These are phyloP conservation scores for Moesziomyces sp. DNA, from an alignment of 1,284 basidiomycete genomes.

Conservation along the genomic window DNA sequence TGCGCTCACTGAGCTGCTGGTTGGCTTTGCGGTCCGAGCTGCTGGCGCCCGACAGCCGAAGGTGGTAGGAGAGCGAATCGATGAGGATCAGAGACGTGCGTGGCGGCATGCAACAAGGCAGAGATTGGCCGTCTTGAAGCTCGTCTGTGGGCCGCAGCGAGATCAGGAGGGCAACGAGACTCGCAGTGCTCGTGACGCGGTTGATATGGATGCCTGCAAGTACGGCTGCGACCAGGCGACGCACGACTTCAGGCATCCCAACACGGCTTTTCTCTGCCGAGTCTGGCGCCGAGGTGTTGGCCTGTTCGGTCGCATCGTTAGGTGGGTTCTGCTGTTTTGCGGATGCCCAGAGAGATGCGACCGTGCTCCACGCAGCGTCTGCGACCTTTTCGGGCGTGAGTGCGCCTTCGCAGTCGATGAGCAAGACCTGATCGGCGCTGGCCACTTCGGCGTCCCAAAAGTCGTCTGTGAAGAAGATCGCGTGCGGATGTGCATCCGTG, in stretches of 20 bases:
- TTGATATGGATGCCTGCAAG: conserved; percentile 32
- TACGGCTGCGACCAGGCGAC: conserved; percentile 30
- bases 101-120: conserved; percentile 15
- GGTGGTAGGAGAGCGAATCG: conserved; percentile 40
- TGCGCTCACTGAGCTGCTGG: conserved; percentile 17
- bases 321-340: neutral
- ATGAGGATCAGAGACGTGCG: conserved; percentile 38
- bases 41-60: conserved; percentile 19
- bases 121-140: conserved; percentile 6
- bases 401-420: conserved; percentile 49
- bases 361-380: conserved; percentile 33
- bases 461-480: conserved; percentile 27
- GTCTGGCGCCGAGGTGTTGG: neutral
- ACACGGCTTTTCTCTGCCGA: conserved; percentile 2
- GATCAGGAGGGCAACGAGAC: conserved; percentile 26
- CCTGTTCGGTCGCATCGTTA: neutral
- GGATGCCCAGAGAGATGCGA: conserved; percentile 14
- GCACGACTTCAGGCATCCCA: conserved; percentile 34
- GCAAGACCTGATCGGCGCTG: conserved; percentile 30
- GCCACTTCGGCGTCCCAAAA: conserved; percentile 48
- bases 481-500: neutral
- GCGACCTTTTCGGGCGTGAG: conserved; percentile 23
- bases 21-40: conserved; percentile 29
- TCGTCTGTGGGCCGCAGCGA: conserved; percentile 33
- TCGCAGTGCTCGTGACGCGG: conserved; percentile 29